These are phyloP conservation scores for Cercis canadensis DNA, from an alignment of 306 rosid species.

Conservation along the genomic window DNA sequence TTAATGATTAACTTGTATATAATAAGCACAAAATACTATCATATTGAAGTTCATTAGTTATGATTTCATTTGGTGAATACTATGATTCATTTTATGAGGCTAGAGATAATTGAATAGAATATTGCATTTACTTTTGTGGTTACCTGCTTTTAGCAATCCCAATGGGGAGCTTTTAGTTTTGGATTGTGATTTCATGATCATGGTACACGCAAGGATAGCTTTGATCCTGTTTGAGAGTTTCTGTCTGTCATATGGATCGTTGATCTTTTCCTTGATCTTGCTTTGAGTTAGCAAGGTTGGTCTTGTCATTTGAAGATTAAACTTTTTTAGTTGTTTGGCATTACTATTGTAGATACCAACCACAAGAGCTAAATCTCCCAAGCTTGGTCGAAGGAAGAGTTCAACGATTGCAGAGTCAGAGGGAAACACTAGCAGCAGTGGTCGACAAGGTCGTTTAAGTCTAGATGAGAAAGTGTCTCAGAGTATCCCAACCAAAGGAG, in stretches of 20 bases:
- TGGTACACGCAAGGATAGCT: slow-evolving; percentile 3
- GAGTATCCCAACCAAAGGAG: slow-evolving; percentile 57
- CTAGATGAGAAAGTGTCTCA: slow-evolving; percentile 70
- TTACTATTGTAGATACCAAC: slow-evolving; percentile 79
- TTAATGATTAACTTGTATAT: neutral
- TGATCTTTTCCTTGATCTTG: slow-evolving; percentile 29
- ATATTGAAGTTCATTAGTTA: too few species aligned
- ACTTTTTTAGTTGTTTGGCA: slow-evolving; percentile 25
- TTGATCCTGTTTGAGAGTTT: neutral
- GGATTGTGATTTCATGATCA: slow-evolving; percentile 4
- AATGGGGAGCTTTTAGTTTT: slow-evolving; percentile 19
- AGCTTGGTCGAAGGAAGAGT: slow-evolving; percentile 90
- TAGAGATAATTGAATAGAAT: too few species aligned
- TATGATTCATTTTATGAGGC: too few species aligned
- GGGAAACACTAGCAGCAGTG: slow-evolving; percentile 49
- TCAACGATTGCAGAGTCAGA: slow-evolving; percentile 53
- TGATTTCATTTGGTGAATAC: too few species aligned
- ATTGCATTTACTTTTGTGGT: slow-evolving; percentile 24
- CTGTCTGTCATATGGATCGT: slow-evolving; percentile 19
- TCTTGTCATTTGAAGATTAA: slow-evolving; percentile 18
- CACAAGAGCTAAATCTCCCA: slow-evolving; percentile 98
- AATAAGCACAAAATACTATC: too few species aligned
- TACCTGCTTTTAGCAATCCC: slow-evolving; percentile 8
- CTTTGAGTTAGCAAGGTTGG: slow-evolving; percentile 17
- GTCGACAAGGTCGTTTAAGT: slow-evolving; percentile 63